Conservation (phyloP, 352 stramenopile species). For the Ophiocytium majus region DNA sequence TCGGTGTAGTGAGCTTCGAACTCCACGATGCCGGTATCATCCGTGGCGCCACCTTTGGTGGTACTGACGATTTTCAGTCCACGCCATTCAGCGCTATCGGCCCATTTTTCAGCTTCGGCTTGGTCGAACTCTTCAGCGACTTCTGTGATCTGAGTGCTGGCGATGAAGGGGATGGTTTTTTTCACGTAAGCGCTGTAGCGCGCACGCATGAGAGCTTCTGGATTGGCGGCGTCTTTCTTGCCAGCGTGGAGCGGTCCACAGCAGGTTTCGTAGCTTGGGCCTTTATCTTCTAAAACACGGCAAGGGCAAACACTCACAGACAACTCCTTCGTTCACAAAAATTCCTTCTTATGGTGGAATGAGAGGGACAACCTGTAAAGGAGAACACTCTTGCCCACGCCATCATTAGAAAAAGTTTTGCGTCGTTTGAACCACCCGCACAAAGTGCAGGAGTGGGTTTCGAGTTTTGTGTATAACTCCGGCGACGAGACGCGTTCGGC, state of each 20-base stretch:
- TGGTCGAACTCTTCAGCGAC: not conserved
- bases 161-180: not conserved
- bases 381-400: no score
- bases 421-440: no score
- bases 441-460: no score
- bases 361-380: no score
- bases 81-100: not conserved
- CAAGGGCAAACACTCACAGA: no score
- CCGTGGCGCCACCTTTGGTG: not conserved
- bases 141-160: not conserved
- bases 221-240: not conserved
- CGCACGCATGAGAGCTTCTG: not conserved
- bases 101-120: not conserved
- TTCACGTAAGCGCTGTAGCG: not conserved
- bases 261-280: conserved; percentile 2
- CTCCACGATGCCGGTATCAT: conserved; percentile 9
- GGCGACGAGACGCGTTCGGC: no score
- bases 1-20: conserved; percentile 4
- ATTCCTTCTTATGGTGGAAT: no score
- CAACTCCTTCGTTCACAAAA: no score
- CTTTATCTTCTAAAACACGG: no score
- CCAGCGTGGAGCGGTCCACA: not conserved
- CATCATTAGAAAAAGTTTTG: no score
- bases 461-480: no score
- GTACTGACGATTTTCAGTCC: conserved; percentile 1